phyloP scores from a whole-genome alignment of 139 green algal genomes.

The Asterochloris sp. region DNA sequence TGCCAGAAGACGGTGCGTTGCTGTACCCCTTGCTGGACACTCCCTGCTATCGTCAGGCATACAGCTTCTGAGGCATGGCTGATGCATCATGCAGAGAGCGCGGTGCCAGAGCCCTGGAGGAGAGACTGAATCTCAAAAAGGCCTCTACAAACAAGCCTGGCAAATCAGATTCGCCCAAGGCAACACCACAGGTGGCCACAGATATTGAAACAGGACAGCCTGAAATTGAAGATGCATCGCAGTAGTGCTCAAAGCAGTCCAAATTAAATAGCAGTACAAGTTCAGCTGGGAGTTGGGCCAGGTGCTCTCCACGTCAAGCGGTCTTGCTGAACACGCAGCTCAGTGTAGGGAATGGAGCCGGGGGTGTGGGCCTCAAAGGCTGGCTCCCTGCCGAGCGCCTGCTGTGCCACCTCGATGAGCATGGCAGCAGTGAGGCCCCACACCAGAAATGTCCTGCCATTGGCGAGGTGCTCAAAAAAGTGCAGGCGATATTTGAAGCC shows the following conservation, averaged over 20 bases:
- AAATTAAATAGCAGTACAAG: not conserved
- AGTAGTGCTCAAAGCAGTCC: not conserved
- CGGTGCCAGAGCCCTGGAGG: constrained; percentile 72
- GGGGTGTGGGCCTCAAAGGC: constrained; percentile 36
- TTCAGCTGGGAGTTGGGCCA: not conserved
- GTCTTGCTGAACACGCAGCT: constrained; percentile 16
- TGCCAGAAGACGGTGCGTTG: constrained; percentile 56
- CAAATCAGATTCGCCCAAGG: no score
- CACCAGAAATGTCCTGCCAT: constrained; percentile 27
- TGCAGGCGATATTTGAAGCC: constrained; percentile 35
- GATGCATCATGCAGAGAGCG: constrained; percentile 57
- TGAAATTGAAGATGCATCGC: no score
- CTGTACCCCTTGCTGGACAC: not conserved
- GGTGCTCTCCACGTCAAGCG: constrained; percentile 15
- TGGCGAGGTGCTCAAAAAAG: constrained; percentile 24
- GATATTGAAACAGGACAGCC: no score
- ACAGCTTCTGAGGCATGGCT: not conserved
- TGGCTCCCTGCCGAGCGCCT: constrained; percentile 26
- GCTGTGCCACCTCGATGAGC: constrained; percentile 47
- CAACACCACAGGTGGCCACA: no score
- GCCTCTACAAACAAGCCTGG: not conserved
- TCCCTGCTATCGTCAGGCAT: not conserved
- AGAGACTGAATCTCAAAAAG: constrained; percentile 47
- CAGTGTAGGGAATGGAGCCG: constrained; percentile 19
- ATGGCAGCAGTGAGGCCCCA: constrained; percentile 68